Conservation (phyloP, 75 land plant genomes). For the Sequoia sempervirens region DNA sequence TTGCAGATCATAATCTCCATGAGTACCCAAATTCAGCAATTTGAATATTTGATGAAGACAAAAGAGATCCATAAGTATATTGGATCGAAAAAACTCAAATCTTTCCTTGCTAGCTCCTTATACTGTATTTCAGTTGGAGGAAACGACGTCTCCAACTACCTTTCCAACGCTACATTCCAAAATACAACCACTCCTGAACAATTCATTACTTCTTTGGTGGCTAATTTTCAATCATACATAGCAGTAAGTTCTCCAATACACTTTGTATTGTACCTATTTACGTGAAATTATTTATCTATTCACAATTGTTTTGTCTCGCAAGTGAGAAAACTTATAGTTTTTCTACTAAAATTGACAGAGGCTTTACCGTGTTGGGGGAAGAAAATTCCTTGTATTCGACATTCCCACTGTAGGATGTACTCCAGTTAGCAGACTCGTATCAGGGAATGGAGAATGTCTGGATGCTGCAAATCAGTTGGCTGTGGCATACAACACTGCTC, state of each 20-base stretch:
- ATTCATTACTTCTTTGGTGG: not conserved
- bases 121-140: not conserved
- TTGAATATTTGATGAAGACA: not conserved
- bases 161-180: not conserved
- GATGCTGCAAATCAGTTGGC: not conserved
- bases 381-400: slow-evolving; percentile 5
- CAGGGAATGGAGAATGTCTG: not conserved
- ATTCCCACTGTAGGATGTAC: not conserved
- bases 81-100: not conserved
- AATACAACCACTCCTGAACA: not conserved
- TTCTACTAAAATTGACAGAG: not conserved
- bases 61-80: not conserved
- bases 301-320: too few relatives aligned
- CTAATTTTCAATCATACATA: not conserved
- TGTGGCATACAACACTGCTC: not conserved
- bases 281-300: too few relatives aligned
- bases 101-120: not conserved
- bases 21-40: not conserved
- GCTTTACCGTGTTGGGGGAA: slow-evolving; percentile 1
- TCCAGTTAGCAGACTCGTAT: not conserved
- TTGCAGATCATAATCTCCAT: not conserved
- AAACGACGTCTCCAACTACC: not conserved
- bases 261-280: not conserved
- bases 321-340: too few relatives aligned
- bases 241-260: not conserved